A percentile compares a stretch with the other conserved stretches of the same genome.
phyloP scores from a whole-genome alignment of 2,329 filamentous ascomycete species.

The Sclerotinia nivalis region DNA sequence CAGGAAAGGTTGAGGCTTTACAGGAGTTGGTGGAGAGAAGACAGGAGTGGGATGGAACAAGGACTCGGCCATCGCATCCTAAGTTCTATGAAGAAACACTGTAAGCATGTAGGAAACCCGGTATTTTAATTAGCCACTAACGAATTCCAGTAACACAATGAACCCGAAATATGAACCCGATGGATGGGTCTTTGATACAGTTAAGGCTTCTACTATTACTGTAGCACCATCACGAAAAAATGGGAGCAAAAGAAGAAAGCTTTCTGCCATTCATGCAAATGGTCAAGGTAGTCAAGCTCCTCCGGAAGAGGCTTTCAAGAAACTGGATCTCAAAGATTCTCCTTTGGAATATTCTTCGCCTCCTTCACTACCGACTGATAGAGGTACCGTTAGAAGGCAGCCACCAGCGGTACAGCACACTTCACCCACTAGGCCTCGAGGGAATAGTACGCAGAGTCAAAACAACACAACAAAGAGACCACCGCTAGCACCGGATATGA shows the following conservation, averaged over 20 bases:
- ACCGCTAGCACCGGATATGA: constrained; percentile 85
- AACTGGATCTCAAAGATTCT: constrained; percentile 61
- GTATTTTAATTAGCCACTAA: constrained; percentile 24
- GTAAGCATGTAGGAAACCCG: constrained; percentile 43
- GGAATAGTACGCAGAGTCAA: constrained; percentile 36
- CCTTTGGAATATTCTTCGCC: constrained; percentile 59
- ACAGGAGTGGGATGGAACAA: constrained; percentile 77
- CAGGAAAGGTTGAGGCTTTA: constrained; percentile 83
- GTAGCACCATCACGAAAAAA: constrained; percentile 52
- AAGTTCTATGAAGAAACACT: constrained; percentile 95
- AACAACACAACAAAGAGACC: constrained; percentile 54
- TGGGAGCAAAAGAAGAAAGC: constrained; percentile 54
- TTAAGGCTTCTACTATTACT: constrained; percentile 66
- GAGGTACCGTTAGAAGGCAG: constrained; percentile 52
- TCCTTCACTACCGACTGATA: constrained; percentile 57
- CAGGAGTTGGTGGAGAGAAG: constrained; percentile 84
- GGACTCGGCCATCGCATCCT: constrained; percentile 66
- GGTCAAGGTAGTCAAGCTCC: constrained; percentile 35
- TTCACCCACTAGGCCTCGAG: constrained; percentile 39
- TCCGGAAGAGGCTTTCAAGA: constrained; percentile 60
- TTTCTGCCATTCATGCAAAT: constrained; percentile 56
- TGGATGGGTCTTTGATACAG: constrained; percentile 94
- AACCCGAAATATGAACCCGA: constrained; percentile 69
- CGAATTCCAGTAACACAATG: constrained; percentile 58
- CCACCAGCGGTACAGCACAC: constrained; percentile 43